These are phyloP conservation scores for Chlamydomonas sp. DNA, from an alignment of 139 green algal species.

Conservation along the genomic window DNA sequence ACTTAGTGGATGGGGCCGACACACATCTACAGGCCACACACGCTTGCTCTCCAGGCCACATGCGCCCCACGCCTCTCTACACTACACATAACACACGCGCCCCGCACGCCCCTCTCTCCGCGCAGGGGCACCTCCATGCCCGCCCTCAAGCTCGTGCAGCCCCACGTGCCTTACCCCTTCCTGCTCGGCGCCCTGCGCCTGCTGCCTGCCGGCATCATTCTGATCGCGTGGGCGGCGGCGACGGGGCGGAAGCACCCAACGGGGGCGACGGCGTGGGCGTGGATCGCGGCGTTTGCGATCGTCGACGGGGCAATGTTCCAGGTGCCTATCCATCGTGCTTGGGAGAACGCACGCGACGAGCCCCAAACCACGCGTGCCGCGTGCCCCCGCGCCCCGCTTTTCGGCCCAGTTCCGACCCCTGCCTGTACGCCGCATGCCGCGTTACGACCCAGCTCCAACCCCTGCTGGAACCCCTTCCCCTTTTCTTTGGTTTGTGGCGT, in stretches of 20 bases:
- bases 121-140: slow-evolving; percentile 16
- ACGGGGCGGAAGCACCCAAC: slow-evolving; percentile 58
- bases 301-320: slow-evolving; percentile 93
- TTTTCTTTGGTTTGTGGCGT: no score
- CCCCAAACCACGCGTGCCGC: not conserved
- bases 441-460: no score
- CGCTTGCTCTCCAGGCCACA: no score
- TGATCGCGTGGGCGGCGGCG: slow-evolving; percentile 72
- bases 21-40: no score
- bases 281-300: slow-evolving; percentile 77
- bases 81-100: no score
- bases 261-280: slow-evolving; percentile 63
- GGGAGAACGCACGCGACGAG: no score
- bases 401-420: no score
- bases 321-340: slow-evolving; percentile 27
- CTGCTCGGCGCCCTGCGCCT: slow-evolving; percentile 82
- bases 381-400: not conserved
- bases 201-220: slow-evolving; percentile 73
- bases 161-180: slow-evolving; percentile 71
- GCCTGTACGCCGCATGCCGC: no score
- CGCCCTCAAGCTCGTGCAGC: slow-evolving; percentile 22
- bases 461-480: no score
- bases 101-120: no score
- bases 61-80: no score
- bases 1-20: no score